phyloP scores from a whole-genome alignment of 805 yeast species.

The Henningerozyma blattae region DNA sequence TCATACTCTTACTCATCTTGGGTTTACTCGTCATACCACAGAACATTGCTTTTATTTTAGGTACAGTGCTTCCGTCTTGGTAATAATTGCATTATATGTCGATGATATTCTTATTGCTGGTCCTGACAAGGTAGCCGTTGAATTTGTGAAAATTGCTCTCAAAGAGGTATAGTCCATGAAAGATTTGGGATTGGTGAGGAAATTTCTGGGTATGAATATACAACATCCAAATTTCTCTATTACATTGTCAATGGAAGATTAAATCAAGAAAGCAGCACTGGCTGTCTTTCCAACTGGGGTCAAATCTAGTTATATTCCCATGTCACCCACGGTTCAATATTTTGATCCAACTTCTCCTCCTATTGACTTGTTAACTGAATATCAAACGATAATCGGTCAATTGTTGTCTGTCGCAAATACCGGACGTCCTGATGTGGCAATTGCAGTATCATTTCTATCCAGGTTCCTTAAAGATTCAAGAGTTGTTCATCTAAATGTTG shows the following conservation, averaged over 20 bases:
- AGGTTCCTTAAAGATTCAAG: constrained; percentile 4
- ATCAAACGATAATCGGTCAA: constrained; percentile 3
- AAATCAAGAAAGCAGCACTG: too few species aligned
- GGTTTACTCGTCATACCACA: constrained; percentile 4
- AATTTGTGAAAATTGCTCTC: neutral
- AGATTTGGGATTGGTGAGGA: constrained; percentile 2
- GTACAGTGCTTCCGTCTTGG: neutral
- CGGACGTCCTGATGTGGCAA: constrained; percentile 8
- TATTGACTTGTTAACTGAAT: neutral
- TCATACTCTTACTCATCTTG: constrained; percentile 17
- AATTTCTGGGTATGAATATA: constrained; percentile 4
- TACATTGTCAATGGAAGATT: too few species aligned
- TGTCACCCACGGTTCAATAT: neutral
- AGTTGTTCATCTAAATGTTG: constrained; percentile 1
- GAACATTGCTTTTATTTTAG: constrained; percentile 4
- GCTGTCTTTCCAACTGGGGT: neutral
- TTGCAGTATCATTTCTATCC: constrained; percentile 2
- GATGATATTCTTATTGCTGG: constrained; percentile 5
- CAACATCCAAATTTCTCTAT: too few species aligned
- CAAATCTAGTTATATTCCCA: neutral
- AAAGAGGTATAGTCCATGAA: constrained; percentile 1
- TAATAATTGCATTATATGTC: constrained; percentile 3
- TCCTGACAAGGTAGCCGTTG: neutral
- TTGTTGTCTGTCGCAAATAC: constrained; percentile 4
- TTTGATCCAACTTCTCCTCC: neutral